Evolutionary conservation across 2,329 filamentous ascomycete species (phyloP).

Genomic region (Myriosclerotinia duriaeana): DNA sequence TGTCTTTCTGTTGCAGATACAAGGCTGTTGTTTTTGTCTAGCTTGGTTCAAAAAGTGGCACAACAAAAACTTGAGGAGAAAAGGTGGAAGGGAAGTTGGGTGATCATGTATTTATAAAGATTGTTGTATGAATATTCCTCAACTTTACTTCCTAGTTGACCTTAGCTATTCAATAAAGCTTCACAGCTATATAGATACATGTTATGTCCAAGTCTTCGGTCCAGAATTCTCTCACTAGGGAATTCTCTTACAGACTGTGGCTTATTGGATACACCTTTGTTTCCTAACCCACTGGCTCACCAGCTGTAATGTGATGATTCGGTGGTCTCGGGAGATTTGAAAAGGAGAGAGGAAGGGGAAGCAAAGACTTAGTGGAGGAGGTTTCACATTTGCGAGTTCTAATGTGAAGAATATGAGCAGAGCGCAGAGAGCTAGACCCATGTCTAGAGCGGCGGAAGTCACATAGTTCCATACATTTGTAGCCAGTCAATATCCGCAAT

Average conservation of each 20-base stretch:
- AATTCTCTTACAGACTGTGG: neutral
- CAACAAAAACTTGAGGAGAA: neutral
- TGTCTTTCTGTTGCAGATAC: no score
- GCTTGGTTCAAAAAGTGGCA: neutral
- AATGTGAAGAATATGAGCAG: constrained; percentile 57
- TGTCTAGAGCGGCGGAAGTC: constrained; percentile 68
- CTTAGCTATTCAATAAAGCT: neutral
- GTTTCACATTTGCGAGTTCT: constrained; percentile 12
- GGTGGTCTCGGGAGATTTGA: neutral
- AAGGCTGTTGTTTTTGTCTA: no score
- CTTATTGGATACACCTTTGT: neutral
- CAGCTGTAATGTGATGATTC: no score
- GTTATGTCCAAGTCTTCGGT: constrained; percentile 25
- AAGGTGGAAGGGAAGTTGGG: neutral
- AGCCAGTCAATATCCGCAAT: neutral
- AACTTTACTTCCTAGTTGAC: neutral
- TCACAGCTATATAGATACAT: neutral
- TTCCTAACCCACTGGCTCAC: no score
- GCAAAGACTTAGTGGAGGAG: neutral
- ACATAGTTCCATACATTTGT: constrained; percentile 41
- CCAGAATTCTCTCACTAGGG: constrained; percentile 28
- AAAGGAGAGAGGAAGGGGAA: neutral
- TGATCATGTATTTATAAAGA: neutral
- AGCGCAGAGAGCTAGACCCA: constrained; percentile 63
- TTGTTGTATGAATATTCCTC: neutral